Evolutionary conservation across 2,329 filamentous ascomycete genomes (phyloP), one percentile per base, ranked within the genome.

Genomic region (Botrytis pseudocinerea): DNA sequence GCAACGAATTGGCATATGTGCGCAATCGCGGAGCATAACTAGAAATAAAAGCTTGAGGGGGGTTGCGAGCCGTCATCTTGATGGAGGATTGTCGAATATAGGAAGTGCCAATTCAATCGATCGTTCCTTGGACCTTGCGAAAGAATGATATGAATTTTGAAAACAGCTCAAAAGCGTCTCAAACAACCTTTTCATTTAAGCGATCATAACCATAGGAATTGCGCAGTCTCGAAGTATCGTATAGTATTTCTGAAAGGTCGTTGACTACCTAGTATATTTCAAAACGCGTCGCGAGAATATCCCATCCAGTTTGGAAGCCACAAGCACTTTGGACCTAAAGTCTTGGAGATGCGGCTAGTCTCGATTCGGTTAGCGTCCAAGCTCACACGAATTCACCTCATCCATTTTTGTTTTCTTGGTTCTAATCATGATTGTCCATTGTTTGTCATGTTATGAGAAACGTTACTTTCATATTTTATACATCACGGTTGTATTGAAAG

Each of bases 11-110:
- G 82, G 92, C 93, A 85, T 97, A 98, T 76, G 91, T 89, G 81
- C 95, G 93, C 80, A 98, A 85, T 80, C 95, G 93, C 76, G 95
- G 93, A 83, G 95, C 94, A 84, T 97, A 98, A 81, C 92, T 94
- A 73, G 94, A 95, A 78, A 96, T 90, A 81, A 97, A 96, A 61
- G 94, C 93, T 85, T 97, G 93, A 65, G 94, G 94, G 77, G 88
- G 87, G 61, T 78, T 76, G 60, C 79, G 77, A 60, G 75, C 73
- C 59, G 77, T 76, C 79, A 80, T 79, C 66, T 69, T 78, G 75
- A 73, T 69, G 40, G 57, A 6, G 38, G 20, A 42, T 57, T 42
- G 18, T 32, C n/a, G 40, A 42, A 57, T 57, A 32, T 25, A 57
- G 38, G 14, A 69, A 57, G 51, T 57, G 16, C 28, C 28, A 32